Base-by-base conservation (phyloP, 306 rosid genomes). In the Notholithocarpus densiflorus region DNA sequence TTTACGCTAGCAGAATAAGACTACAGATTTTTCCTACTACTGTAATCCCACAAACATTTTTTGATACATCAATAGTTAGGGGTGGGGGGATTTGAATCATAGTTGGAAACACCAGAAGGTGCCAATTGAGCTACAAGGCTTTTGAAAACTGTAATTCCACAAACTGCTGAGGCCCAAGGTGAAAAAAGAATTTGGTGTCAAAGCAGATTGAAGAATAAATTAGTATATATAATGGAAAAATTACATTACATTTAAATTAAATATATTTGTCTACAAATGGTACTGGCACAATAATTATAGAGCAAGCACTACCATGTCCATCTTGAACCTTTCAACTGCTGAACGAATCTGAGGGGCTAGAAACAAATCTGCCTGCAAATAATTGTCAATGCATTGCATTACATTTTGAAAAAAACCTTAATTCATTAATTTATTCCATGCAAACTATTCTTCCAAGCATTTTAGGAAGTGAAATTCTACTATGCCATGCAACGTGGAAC, bases 321-420 rank as follows among this genome's bases (percentile, higher is more conserved):
- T 60, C 54, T 84, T 84, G 92, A 84, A 89, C 81, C 68, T 73
- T 10, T 23, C 78, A 69, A 60, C 20, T 11, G 89, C 87, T 64
- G 75, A 13, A 82, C 75, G 1, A 18, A 94, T 5, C 88, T 94
- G 98, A 53, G 98, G 95, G 1, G 95, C 98, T 81, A 94, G 74
- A 85, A 94, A 94, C 77, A 94, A 3, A 79, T 92, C 98, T 5
- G 98, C 97, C 98, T 94, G 95, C 80, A 8, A 91, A 86, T 26
- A 75, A 80, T 75, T 76, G 86, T 57, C 54, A 78, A 54, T 2
- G 19, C 61, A 57, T 86, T 73, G 65, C 24, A 70, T 53, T 82
- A 61, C 6, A 1, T 61, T 26, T 23, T 27, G 15, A 14, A 14
- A 66, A 66, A 8, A 8, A 8, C 24, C 17, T 10, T 34, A 66